A percentile compares a stretch with the other conserved stretches of the same genome.
Evolutionary conservation across 345 rosid species (phyloP).

Genomic region (Physaria fendleri): DNA sequence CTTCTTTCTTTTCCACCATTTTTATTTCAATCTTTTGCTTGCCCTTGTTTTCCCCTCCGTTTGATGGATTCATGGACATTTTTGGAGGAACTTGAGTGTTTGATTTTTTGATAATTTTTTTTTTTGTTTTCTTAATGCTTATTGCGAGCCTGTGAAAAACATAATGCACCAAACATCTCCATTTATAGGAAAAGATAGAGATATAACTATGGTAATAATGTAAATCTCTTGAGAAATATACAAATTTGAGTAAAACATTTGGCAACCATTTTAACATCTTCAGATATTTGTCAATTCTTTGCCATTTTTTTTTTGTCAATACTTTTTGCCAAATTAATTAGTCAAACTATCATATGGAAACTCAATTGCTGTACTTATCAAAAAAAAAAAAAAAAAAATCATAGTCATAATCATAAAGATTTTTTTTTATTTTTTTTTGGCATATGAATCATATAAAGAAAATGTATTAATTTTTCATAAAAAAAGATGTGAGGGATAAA

Average conservation of each 20-base stretch:
- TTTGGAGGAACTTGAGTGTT: not conserved
- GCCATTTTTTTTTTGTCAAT: not conserved
- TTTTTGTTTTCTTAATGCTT: not conserved
- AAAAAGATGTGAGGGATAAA: slow-evolving; percentile 1
- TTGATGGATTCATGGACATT: not conserved
- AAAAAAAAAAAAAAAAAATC: no score
- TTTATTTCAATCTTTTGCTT: slow-evolving; percentile 32
- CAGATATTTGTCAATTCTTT: not conserved
- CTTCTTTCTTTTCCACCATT: no score
- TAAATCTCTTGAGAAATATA: not conserved
- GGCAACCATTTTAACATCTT: not conserved
- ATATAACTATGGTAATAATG: not conserved
- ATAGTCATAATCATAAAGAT: not conserved
- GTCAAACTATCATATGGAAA: not conserved
- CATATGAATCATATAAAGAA: not conserved
- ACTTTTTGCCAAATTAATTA: not conserved
- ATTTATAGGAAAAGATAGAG: not conserved
- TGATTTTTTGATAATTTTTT: not conserved
- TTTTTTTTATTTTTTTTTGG: not conserved
- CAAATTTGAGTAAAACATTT: not conserved
- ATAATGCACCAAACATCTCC: not conserved
- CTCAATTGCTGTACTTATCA: not conserved
- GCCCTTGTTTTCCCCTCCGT: slow-evolving; percentile 21
- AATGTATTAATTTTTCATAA: not conserved
- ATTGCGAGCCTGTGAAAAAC: no score